These are phyloP conservation scores for Alternaria incomplexa DNA, from an alignment of 2,329 filamentous ascomycete genomes.

Conservation along the genomic window DNA sequence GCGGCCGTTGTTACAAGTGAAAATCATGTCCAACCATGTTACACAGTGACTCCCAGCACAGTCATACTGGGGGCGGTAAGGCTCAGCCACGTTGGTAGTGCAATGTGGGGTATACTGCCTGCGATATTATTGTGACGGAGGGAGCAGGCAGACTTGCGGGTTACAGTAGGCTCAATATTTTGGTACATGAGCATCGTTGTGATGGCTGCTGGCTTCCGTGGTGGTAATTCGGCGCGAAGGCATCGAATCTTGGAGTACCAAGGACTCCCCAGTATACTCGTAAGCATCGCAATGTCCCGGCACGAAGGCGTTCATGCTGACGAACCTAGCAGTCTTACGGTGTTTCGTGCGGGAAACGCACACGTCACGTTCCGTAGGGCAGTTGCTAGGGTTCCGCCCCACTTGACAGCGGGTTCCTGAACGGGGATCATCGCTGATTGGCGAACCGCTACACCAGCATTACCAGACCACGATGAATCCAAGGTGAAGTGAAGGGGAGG, in stretches of 20 bases:
- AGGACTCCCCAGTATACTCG: not conserved
- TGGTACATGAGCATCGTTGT: not conserved
- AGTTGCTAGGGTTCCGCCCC: conserved; percentile 14
- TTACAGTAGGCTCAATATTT: not conserved
- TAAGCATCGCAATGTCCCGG: not conserved
- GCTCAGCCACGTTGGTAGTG: conserved; percentile 1
- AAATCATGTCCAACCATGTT: not conserved
- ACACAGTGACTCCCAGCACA: not conserved
- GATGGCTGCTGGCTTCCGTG: not conserved
- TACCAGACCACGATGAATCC: conserved; percentile 4
- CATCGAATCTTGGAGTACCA: not conserved
- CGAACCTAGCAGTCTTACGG: not conserved
- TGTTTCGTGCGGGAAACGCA: conserved; percentile 7
- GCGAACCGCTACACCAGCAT: not conserved
- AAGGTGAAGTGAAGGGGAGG: conserved; percentile 3
- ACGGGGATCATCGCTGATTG: conserved; percentile 10
- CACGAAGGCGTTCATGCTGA: not conserved
- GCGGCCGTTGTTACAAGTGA: not conserved
- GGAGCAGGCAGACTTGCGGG: not conserved
- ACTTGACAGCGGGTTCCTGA: conserved; percentile 13
- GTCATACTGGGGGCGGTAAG: conserved; percentile 1
- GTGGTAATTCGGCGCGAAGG: not conserved
- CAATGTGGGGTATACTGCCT: not conserved
- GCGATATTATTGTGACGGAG: not conserved
- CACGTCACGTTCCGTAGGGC: conserved; percentile 13